Conservation (phyloP, 2,329 filamentous ascomycete species). For the Podosphaera leucotricha region DNA sequence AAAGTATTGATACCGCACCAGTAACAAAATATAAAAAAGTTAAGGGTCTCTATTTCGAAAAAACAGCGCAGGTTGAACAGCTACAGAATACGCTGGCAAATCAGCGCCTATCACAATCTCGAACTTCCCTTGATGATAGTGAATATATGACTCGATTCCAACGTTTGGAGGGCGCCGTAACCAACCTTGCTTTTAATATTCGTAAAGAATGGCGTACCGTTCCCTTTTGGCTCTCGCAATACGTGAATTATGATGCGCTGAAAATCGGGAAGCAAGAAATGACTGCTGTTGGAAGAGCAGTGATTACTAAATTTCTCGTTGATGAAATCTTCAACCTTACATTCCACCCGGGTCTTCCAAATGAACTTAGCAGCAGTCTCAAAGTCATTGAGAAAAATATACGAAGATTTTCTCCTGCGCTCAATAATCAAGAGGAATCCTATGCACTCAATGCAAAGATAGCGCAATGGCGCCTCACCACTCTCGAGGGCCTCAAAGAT, state of each 20-base stretch:
- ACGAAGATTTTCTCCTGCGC: slow-evolving; percentile 47
- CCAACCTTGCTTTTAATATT: slow-evolving; percentile 86
- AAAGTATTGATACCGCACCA: slow-evolving; percentile 18
- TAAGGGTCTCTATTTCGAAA: slow-evolving; percentile 91
- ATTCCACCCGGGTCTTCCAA: slow-evolving; percentile 77
- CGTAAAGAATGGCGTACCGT: slow-evolving; percentile 78
- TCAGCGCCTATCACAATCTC: slow-evolving; percentile 80
- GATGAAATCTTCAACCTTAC: slow-evolving; percentile 78
- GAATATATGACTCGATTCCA: slow-evolving; percentile 81
- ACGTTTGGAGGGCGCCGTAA: slow-evolving; percentile 78
- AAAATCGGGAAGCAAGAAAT: slow-evolving; percentile 87
- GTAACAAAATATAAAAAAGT: slow-evolving; percentile 96
- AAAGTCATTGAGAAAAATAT: slow-evolving; percentile 80
- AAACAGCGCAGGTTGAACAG: slow-evolving; percentile 71
- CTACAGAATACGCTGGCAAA: slow-evolving; percentile 95
- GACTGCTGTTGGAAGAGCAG: slow-evolving; percentile 78
- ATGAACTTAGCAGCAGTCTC: slow-evolving; percentile 48
- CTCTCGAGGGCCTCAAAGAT: slow-evolving; percentile 68
- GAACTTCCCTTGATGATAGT: slow-evolving; percentile 82
- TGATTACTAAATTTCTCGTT: slow-evolving; percentile 73
- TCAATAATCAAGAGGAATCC: slow-evolving; percentile 63
- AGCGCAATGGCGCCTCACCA: slow-evolving; percentile 80
- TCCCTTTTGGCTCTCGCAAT: slow-evolving; percentile 55
- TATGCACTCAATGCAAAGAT: slow-evolving; percentile 74
- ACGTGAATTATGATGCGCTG: slow-evolving; percentile 66